Evolutionary conservation across 164 flowering plant species (phyloP), one percentile per base, ranked within the genome.

Genomic region (Dillenia turbinata): DNA sequence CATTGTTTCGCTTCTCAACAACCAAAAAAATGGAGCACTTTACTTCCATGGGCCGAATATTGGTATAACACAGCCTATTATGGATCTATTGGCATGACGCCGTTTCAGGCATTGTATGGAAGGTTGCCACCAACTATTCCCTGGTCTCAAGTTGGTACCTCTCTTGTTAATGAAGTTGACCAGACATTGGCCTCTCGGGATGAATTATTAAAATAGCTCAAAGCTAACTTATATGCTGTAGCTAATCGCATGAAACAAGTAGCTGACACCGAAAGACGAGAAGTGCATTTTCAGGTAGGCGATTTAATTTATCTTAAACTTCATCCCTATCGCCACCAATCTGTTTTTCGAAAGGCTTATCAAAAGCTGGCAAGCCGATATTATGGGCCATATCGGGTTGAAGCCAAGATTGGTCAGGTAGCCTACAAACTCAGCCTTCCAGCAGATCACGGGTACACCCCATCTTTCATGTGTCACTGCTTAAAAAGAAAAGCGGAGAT

Each of bases 391-490:
- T 59, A 17, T 17, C 44, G 10, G 1, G 17, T 59, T 46, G 12
- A 43, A 24, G 13, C 16, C 8, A 17, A 47, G 19, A 13, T 57
- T n/a, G 60, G 60, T 7, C 9, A 43, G 47, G 60, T 57, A 14
- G 60, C 49, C 11, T 57, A 57, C 44, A 40, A 10, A 12, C 19
- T 57, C 5, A 16, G 19, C 9, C 22, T 57, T 7, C 60, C 60
- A 57, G 3, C 19, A 7, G n/a, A 43, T 46, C 49, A 40, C 19
- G 17, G n/a, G 44, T 57, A 8, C 48, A 57, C 10, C 60, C 60
- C 12, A 47, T 57, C 16, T 13, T 57, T 13, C 60, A 57, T 57
- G 60, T 57, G 9, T 57, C 49, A 8, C 48, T 24, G 10, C 17
- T 57, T 8, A 57, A 57, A 44, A 44, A 16, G 45, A 12, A 43